phyloP scores from a whole-genome alignment of 176 grass and related monocot species.

The Juncus effusus region DNA sequence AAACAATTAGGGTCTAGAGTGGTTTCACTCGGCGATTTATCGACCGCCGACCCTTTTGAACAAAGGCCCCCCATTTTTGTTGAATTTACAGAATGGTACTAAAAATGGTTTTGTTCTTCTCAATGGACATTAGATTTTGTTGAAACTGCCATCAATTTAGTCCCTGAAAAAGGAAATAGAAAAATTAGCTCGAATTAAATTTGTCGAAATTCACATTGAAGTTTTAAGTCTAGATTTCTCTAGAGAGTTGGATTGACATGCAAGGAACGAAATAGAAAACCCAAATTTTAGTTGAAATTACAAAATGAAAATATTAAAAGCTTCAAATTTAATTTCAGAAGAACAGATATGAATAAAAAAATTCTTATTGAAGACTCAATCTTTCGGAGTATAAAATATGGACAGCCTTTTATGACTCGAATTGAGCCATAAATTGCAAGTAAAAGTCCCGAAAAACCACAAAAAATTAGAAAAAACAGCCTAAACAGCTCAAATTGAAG shows the following conservation, averaged over 20 bases:
- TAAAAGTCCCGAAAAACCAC: neutral
- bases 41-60: slow-evolving; percentile 28
- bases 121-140: slow-evolving; percentile 3
- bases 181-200: too few species aligned
- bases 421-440: neutral
- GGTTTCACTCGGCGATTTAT: slow-evolving; percentile 34
- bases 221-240: too few species aligned
- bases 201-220: too few species aligned
- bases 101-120: slow-evolving; percentile 8
- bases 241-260: too few species aligned
- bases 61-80: slow-evolving; percentile 29
- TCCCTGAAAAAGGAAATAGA: too few species aligned
- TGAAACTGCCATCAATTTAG: neutral
- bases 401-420: neutral
- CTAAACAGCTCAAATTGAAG: slow-evolving; percentile 16
- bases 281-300: too few species aligned
- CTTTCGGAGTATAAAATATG: neutral
- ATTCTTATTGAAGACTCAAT: neutral
- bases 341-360: neutral
- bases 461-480: slow-evolving; percentile 8
- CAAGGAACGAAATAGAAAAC: too few species aligned
- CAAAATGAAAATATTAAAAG: too few species aligned
- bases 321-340: neutral
- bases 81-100: slow-evolving; percentile 2
- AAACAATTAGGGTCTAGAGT: slow-evolving; percentile 25